A percentile compares a stretch with the other conserved stretches of the same genome.
These are phyloP conservation scores for Codiaeum variegatum DNA, from an alignment of 441 rosid species.

Conservation along the genomic window DNA sequence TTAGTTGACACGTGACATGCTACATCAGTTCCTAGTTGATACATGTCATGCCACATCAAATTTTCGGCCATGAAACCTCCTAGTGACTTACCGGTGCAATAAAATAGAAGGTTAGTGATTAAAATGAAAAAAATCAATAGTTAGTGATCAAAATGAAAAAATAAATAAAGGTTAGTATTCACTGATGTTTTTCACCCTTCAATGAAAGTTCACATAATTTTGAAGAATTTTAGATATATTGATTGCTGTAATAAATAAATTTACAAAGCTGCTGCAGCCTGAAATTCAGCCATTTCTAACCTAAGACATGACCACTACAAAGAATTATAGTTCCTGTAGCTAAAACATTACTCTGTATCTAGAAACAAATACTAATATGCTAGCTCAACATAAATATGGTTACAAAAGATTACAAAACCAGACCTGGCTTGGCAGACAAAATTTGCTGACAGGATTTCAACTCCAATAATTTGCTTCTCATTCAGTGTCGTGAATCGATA, in stretches of 20 bases:
- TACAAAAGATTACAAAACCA: constrained; percentile 8
- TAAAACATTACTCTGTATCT: not conserved
- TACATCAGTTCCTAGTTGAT: too few species aligned
- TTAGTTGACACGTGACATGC: too few species aligned
- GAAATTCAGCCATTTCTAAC: not conserved
- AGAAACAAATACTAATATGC: not conserved
- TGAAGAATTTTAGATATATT: not conserved
- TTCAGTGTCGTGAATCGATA: not conserved
- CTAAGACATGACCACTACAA: not conserved
- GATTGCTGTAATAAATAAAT: not conserved
- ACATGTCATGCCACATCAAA: too few species aligned
- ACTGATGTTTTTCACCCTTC: too few species aligned
- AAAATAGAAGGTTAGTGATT: too few species aligned
- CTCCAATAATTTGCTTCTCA: not conserved
- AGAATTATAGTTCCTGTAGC: not conserved
- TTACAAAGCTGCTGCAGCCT: not conserved
- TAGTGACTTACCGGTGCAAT: too few species aligned
- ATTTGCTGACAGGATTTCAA: constrained; percentile 2
- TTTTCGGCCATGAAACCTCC: too few species aligned
- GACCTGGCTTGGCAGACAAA: constrained; percentile 17
- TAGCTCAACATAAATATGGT: not conserved
- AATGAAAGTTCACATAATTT: not conserved
- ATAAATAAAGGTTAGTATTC: too few species aligned
- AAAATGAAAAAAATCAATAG: too few species aligned
- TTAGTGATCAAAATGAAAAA: too few species aligned